Evolutionary conservation across 305 asterid species (phyloP), one percentile per base, ranked within the genome.

Genomic region (Fraxinus sp.): DNA sequence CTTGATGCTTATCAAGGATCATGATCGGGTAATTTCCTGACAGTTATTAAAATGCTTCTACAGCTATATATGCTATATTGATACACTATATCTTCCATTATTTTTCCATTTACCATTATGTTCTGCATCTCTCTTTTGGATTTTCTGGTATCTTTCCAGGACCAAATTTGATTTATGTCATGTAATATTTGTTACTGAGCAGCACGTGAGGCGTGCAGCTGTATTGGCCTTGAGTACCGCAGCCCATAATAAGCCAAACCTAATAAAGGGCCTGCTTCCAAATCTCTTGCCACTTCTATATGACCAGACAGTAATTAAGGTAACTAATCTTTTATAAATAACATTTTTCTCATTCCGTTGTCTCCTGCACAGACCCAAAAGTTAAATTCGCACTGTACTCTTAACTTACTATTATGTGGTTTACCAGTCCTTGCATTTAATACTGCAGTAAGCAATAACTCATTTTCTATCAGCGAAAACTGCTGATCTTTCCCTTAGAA

Each of bases 121-220:
- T 77, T 72, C 30, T 80, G 28, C 82, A 18, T 71, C 14, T 81
- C 39, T 75, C 43, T 10, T 79, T 71, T 55, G 18, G 77, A 75
- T 71, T 70, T 83, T 18, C 39, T 68, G 20, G 37, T 68, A 10
- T 66, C 13, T 64, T 64, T 22, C 73, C 73, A 70, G 57, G 70
- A 30, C 75, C 35, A 33, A 70, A 80, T 75, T 68, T 77, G 36
- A 64, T 39, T 26, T 81, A 79, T 82, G 66, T 81, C 77, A 77
- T 73, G 64, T 76, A 85, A 79, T 82, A 79, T 82, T 83, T 84
- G 57, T 87, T 55, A 76, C 84, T 87, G 84, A 86, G 86, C 98
- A 95, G 99, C 98, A 95, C 83, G 99, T 95, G 83, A 92, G 99
- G 89, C 98, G 99, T 75, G 98, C 99, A 8, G 97, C 98, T 84